phyloP scores from a whole-genome alignment of 768 basidiomycete species.

The Collybia sp. region DNA sequence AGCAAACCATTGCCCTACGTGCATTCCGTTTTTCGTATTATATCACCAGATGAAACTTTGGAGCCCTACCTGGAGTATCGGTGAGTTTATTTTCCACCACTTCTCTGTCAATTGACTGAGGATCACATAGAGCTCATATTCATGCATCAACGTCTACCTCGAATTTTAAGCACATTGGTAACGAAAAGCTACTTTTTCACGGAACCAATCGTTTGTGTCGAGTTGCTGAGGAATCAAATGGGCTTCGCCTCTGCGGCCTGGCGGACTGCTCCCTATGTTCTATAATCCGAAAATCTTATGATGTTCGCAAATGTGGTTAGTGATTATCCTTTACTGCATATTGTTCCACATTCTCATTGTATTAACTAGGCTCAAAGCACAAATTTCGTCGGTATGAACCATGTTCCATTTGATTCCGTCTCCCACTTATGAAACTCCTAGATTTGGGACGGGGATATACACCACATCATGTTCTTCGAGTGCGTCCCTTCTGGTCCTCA shows the following conservation, averaged over 20 bases:
- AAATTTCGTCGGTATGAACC: constrained; percentile 41
- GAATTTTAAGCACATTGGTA: background rate
- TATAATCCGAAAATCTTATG: background rate
- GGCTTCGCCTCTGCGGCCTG: background rate
- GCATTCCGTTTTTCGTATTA: constrained; percentile 13
- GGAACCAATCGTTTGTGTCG: constrained; percentile 1
- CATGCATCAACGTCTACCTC: background rate
- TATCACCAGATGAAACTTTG: constrained; percentile 8
- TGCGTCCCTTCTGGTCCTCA: constrained; percentile 20
- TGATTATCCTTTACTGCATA: too few species aligned
- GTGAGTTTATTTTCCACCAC: constrained; percentile 1
- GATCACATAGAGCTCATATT: too few species aligned
- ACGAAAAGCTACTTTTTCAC: constrained; percentile 2
- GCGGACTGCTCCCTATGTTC: background rate
- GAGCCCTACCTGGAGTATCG: constrained; percentile 11
- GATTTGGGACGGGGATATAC: constrained; percentile 71
- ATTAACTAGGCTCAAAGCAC: constrained; percentile 48
- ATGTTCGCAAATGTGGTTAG: background rate
- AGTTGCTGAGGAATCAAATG: background rate
- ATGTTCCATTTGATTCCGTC: background rate
- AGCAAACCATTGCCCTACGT: constrained; percentile 12
- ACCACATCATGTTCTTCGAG: constrained; percentile 64
- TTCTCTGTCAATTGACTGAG: too few species aligned
- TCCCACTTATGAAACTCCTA: constrained; percentile 11
- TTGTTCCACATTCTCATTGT: too few species aligned